These are phyloP conservation scores for Hevea brasiliensis DNA, from an alignment of 345 rosid genomes.

Conservation along the genomic window DNA sequence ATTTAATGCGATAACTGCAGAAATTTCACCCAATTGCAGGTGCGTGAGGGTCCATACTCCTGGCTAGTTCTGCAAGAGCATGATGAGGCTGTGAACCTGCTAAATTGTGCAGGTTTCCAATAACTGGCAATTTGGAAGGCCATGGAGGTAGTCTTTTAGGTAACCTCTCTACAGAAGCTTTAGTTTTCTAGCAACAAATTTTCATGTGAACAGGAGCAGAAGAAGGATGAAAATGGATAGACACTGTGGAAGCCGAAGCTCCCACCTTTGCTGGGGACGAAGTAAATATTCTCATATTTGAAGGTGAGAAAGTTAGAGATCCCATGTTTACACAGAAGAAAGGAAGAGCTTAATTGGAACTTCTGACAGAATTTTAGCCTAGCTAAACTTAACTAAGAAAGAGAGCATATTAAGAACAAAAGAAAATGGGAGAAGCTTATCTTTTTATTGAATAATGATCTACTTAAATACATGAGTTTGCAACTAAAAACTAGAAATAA, in stretches of 20 bases:
- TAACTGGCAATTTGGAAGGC: constrained; percentile 25
- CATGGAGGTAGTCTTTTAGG: constrained; percentile 23
- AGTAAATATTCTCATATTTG: no score
- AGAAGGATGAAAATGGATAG: not conserved
- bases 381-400: no score
- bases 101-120: constrained; percentile 25
- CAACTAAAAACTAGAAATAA: no score
- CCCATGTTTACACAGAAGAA: no score
- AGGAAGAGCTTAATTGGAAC: no score
- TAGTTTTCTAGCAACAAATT: not conserved
- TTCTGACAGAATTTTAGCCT: no score
- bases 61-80: constrained; percentile 17
- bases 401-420: no score
- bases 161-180: not conserved
- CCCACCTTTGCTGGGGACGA: no score
- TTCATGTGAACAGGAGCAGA: not conserved
- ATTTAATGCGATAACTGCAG: constrained; percentile 12
- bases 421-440: no score
- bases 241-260: not conserved
- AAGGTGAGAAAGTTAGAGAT: no score
- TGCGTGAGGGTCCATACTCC: constrained; percentile 25
- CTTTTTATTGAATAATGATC: no score
- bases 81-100: constrained; percentile 16
- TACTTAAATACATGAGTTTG: no score
- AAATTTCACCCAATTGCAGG: constrained; percentile 20